Evolutionary conservation across 495 filamentous ascomycete species (phyloP).

Genomic region (Amniculicola lignicola): DNA sequence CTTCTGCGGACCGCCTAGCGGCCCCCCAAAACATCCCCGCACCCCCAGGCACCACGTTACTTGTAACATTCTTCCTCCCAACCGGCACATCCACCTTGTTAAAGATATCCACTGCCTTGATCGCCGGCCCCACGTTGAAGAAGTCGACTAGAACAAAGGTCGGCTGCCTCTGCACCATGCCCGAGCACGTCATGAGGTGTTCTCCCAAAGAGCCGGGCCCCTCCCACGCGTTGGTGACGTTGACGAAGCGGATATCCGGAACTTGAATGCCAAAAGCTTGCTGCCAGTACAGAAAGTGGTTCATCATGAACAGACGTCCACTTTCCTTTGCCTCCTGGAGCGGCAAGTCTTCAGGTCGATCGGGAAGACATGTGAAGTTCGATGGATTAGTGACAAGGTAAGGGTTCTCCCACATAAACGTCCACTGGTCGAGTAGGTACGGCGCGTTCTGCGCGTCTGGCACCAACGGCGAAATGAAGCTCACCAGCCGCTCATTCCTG

Average conservation of each 20-base stretch:
- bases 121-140: constrained; percentile 40
- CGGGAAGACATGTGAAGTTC: constrained; percentile 35
- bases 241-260: constrained; percentile 34
- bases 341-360: constrained; percentile 18
- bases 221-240: constrained; percentile 28
- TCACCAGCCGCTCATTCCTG: constrained; percentile 34
- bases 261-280: constrained; percentile 36
- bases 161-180: constrained; percentile 5
- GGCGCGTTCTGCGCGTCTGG: constrained; percentile 33
- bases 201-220: constrained; percentile 32
- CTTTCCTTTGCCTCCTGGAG: constrained; percentile 9
- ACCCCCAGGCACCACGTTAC: not conserved
- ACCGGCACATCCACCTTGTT: constrained; percentile 35
- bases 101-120: constrained; percentile 34
- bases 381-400: constrained; percentile 34
- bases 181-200: constrained; percentile 26
- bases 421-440: constrained; percentile 41
- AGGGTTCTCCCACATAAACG: constrained; percentile 41
- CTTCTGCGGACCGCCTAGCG: no score
- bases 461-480: constrained; percentile 33
- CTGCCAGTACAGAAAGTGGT: constrained; percentile 39
- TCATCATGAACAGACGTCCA: constrained; percentile 39
- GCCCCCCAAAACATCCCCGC: no score
- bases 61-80: constrained; percentile 20
- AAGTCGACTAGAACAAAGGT: constrained; percentile 38